Evolutionary conservation across 148 eudicot species (phyloP).

Genomic region (Diospyros lotus): DNA sequence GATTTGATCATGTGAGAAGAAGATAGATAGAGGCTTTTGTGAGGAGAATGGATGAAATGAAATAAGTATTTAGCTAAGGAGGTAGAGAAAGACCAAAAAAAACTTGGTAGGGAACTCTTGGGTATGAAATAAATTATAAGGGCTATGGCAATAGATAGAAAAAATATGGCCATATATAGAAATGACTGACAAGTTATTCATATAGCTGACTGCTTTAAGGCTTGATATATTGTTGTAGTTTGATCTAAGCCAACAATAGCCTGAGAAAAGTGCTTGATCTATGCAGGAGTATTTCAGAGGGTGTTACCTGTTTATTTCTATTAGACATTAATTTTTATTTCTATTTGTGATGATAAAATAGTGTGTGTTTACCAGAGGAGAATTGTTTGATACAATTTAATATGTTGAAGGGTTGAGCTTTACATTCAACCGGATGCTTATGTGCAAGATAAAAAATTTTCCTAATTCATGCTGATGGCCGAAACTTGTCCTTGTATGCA

Average conservation of each 20-base stretch:
- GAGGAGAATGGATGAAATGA: too few relatives aligned
- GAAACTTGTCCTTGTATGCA: not conserved
- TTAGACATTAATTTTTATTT: not conserved
- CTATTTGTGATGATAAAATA: not conserved
- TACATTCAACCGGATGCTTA: not conserved
- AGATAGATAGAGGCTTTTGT: too few relatives aligned
- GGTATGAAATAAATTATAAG: too few relatives aligned
- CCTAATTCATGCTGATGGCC: not conserved
- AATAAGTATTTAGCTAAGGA: too few relatives aligned
- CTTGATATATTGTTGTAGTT: not conserved
- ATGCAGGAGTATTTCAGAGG: not conserved
- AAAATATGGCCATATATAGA: too few relatives aligned
- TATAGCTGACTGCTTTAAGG: too few relatives aligned
- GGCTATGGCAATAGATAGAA: too few relatives aligned
- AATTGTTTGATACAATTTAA: not conserved
- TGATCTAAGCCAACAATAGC: not conserved
- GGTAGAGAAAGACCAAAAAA: too few relatives aligned
- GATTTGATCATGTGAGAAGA: too few relatives aligned
- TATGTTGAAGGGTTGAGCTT: not conserved
- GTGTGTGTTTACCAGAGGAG: constrained; percentile 1
- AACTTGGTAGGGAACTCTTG: too few relatives aligned
- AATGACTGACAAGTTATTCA: too few relatives aligned
- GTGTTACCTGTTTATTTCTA: not conserved
- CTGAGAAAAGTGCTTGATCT: not conserved
- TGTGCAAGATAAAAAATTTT: not conserved